These are phyloP conservation scores for Alternaria ventricosa DNA, from an alignment of 2,329 filamentous ascomycete species.

Conservation along the genomic window DNA sequence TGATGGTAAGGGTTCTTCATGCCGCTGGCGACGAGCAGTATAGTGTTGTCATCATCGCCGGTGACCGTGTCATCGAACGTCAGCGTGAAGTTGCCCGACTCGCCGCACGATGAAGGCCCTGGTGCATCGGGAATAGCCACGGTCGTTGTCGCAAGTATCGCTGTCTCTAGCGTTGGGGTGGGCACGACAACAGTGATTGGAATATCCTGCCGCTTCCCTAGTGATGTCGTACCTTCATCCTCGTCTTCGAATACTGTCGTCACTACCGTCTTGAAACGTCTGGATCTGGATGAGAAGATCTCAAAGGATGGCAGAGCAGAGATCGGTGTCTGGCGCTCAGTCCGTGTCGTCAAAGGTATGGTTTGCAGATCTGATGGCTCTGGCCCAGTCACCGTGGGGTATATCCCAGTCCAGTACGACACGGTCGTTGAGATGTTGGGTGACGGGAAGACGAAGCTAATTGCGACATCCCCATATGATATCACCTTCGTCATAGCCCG, in stretches of 20 bases:
- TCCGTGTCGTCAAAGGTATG: constrained; percentile 31
- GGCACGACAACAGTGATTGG: not conserved
- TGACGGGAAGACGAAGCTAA: constrained; percentile 40
- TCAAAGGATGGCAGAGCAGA: constrained; percentile 28
- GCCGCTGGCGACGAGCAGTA: constrained; percentile 46
- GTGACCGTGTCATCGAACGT: constrained; percentile 37
- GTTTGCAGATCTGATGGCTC: constrained; percentile 31
- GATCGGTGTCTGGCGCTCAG: constrained; percentile 25
- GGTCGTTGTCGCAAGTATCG: not conserved
- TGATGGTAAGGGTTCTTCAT: constrained; percentile 59
- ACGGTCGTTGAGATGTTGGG: constrained; percentile 38
- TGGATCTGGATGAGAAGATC: constrained; percentile 17
- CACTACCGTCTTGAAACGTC: constrained; percentile 20
- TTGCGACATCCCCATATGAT: constrained; percentile 26
- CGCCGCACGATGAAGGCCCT: constrained; percentile 48
- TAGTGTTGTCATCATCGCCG: constrained; percentile 28
- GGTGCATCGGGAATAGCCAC: constrained; percentile 7
- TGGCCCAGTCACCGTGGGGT: constrained; percentile 35
- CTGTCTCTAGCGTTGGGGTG: not conserved
- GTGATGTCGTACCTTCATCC: not conserved
- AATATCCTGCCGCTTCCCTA: constrained; percentile 3
- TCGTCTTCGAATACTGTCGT: constrained; percentile 10
- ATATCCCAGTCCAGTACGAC: constrained; percentile 43
- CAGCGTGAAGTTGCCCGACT: constrained; percentile 54
- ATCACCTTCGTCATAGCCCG: constrained; percentile 33